These are phyloP conservation scores for Colletotrichum siamense DNA, from an alignment of 2,329 filamentous ascomycete genomes.

Conservation along the genomic window DNA sequence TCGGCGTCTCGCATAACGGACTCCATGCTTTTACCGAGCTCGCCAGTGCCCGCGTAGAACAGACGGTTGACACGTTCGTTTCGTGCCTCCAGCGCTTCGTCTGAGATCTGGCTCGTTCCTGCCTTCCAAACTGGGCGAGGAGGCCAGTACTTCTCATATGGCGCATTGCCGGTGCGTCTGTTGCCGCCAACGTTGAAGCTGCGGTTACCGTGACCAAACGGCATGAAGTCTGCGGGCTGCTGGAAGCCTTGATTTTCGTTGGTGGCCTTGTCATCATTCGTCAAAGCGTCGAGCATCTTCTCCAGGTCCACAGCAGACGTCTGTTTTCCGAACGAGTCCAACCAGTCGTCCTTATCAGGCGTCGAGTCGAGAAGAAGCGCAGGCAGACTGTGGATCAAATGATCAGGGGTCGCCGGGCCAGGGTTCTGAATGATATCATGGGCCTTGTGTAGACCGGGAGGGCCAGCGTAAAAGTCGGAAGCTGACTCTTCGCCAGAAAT, in stretches of 20 bases:
- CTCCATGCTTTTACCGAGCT: conserved; percentile 37
- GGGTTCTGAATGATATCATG: neutral
- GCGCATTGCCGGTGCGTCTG: conserved; percentile 27
- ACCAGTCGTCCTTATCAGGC: neutral
- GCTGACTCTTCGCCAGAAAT: conserved; percentile 26
- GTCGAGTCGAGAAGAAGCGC: neutral
- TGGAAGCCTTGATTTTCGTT: conserved; percentile 36
- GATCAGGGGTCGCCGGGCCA: neutral
- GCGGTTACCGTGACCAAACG: neutral
- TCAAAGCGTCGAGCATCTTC: neutral
- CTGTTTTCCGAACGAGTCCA: neutral
- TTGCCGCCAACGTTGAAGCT: conserved; percentile 18
- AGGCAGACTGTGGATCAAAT: neutral
- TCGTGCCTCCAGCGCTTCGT: conserved; percentile 28
- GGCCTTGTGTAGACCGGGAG: conserved; percentile 25
- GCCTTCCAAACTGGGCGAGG: conserved; percentile 16
- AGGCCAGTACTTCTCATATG: conserved; percentile 17
- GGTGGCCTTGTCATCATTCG: conserved; percentile 33
- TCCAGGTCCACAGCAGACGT: neutral
- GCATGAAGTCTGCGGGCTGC: neutral
- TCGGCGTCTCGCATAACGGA: conserved; percentile 35
- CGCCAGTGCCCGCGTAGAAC: conserved; percentile 46
- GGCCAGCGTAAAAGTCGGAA: conserved; percentile 25
- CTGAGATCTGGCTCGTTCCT: conserved; percentile 24
- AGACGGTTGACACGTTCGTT: conserved; percentile 33